Evolutionary conservation across 495 filamentous ascomycete genomes (phyloP), one percentile per base, ranked within the genome.

Genomic region (Rhypophila decipiens): DNA sequence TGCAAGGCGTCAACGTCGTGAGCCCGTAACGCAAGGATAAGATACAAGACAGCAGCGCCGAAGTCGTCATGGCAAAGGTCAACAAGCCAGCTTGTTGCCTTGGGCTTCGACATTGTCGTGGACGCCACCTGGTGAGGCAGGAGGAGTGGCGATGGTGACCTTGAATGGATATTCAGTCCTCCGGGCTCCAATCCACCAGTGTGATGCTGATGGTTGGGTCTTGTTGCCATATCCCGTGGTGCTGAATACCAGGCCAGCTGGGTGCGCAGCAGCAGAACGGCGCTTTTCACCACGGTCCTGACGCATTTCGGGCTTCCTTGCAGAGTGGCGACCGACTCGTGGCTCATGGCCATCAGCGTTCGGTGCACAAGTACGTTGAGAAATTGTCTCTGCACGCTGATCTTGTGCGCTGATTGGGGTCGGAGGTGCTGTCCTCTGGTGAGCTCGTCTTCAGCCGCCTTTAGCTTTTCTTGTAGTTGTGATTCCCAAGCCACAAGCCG

Each of bases 51-150:
- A 7, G 58, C 58, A 5, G 50, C 52, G 7, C 47, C 52, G 22
- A 61, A 58, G 45, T 58, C 55, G 36, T 61, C 58, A 39, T 52
- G 58, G 43, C 55, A 56, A 11, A 61, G 20, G 31, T 58, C 52
- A 15, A 51, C 22, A 11, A 61, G 45, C 45, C 54, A 57, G 35
- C 24, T 37, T 19, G 24, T 31, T 10, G 45, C n/a, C n/a, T n/a
- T n/a, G n/a, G n/a, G n/a, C n/a, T n/a, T n/a, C n/a, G n/a, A n/a
- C n/a, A n/a, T 13, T 19, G 19, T 43, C 27, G 17, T 5, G 21
- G 38, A 36, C 4, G 40, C 11, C 34, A 11, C 18, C 17, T 41
- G 8, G 13, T 29, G 18, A 39, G 36, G n/a, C 36, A 7, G 12
- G 9, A 15, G 5, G 5, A 39, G n/a, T 7, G 36, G 36, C 36